Evolutionary conservation across 805 yeast genomes (phyloP).

Genomic region (Candida glaebosa): DNA sequence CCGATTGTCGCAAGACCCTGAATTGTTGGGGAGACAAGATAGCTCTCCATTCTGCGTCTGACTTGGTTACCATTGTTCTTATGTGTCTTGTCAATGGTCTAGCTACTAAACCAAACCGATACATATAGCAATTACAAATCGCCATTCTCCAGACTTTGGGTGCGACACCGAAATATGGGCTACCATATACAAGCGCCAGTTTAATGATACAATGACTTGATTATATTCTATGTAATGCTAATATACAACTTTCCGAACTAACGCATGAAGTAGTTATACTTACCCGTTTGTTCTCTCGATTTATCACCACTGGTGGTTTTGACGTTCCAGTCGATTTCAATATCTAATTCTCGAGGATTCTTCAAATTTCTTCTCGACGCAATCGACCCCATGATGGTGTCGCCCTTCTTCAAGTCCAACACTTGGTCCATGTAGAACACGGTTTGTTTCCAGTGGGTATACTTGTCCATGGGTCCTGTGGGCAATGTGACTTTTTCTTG

Average conservation of each 20-base stretch:
- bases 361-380: slow-evolving; percentile 69
- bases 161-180: no score
- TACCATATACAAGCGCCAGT: no score
- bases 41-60: slow-evolving; percentile 76
- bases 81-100: not conserved
- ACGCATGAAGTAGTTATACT: slow-evolving; percentile 69
- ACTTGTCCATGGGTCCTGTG: slow-evolving; percentile 91
- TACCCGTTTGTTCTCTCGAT: slow-evolving; percentile 55
- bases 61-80: slow-evolving; percentile 20
- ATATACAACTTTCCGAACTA: no score
- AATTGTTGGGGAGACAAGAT: slow-evolving; percentile 72
- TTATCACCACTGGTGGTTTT: slow-evolving; percentile 42
- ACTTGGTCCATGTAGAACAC: slow-evolving; percentile 87
- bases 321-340: slow-evolving; percentile 62
- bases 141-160: no score
- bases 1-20: slow-evolving; percentile 68
- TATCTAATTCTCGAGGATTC: slow-evolving; percentile 89
- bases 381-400: slow-evolving; percentile 65
- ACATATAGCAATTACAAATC: no score
- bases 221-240: no score
- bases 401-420: slow-evolving; percentile 72
- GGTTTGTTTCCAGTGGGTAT: slow-evolving; percentile 99
- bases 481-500: slow-evolving; percentile 69
- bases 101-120: not conserved
- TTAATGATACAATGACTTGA: no score